A percentile compares a stretch with the other conserved stretches of the same genome.
Conservation (phyloP, 2,329 filamentous ascomycete species). For the Proliferodiscus dingleyae region DNA sequence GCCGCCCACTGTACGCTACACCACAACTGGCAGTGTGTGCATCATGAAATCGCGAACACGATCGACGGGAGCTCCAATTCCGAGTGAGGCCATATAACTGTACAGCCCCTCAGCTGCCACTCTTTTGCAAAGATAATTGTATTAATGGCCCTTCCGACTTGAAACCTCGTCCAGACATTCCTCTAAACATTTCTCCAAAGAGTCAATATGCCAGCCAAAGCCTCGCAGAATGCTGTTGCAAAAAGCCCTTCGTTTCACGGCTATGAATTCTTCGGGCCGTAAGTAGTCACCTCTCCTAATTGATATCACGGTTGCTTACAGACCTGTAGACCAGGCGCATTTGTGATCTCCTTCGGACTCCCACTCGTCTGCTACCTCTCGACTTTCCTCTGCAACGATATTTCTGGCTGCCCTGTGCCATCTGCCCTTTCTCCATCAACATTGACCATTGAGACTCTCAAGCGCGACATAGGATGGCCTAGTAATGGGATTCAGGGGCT, state of each 20-base stretch:
- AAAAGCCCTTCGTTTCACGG: constrained; percentile 25
- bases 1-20: background rate
- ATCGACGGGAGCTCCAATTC: background rate
- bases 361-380: constrained; percentile 75
- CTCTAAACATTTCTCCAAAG: constrained; percentile 4
- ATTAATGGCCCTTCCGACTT: constrained; percentile 6
- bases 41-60: constrained; percentile 1
- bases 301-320: constrained; percentile 7
- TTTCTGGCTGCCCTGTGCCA: constrained; percentile 84
- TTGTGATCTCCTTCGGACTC: constrained; percentile 72
- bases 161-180: background rate
- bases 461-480: constrained; percentile 78
- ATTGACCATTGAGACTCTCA: constrained; percentile 66
- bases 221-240: constrained; percentile 16
- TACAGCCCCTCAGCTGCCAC: background rate
- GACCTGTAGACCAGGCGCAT: constrained; percentile 63
- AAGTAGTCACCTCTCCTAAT: constrained; percentile 11
- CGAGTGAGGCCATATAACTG: background rate
- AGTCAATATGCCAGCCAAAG: constrained; percentile 22
- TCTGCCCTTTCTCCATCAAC: constrained; percentile 69
- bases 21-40: background rate
- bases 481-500: constrained; percentile 64
- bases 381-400: constrained; percentile 85
- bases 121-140: constrained; percentile 1
- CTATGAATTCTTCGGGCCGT: constrained; percentile 34